Percentiles rank a stretch among this genome's conserved stretches.
phyloP scores from a whole-genome alignment of 1,139 yeast genomes.

The Taphrina pruni region DNA sequence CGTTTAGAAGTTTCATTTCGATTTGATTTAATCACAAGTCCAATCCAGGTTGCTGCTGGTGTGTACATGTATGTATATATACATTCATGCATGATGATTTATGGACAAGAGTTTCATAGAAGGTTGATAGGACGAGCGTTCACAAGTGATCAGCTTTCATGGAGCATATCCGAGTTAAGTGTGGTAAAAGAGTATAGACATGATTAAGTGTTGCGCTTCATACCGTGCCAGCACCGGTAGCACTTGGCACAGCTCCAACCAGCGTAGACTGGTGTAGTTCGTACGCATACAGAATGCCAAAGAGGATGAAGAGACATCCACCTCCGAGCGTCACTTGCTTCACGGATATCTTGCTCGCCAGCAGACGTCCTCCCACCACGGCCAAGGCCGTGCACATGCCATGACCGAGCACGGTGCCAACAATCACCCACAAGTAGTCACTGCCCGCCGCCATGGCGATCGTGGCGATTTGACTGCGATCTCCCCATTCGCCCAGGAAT shows the following conservation, averaged over 20 bases:
- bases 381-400: conserved; percentile 89
- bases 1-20: not conserved
- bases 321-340: conserved; percentile 92
- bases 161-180: too few relatives aligned
- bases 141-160: too few relatives aligned
- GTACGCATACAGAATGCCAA: conserved; percentile 78
- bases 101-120: too few relatives aligned
- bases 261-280: conserved; percentile 50
- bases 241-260: not conserved
- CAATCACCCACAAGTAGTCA: conserved; percentile 84
- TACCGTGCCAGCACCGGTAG: not conserved
- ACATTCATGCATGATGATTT: too few relatives aligned
- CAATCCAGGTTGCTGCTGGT: not conserved
- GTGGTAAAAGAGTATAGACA: too few relatives aligned
- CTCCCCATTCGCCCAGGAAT: conserved; percentile 98
- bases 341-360: conserved; percentile 89
- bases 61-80: too few relatives aligned
- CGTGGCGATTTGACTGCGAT: conserved; percentile 95
- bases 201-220: not conserved
- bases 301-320: conserved; percentile 79
- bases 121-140: too few relatives aligned
- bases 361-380: conserved; percentile 87
- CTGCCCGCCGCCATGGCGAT: conserved; percentile 99
- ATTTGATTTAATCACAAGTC: not conserved
- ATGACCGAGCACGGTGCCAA: conserved; percentile 92